phyloP scores from a whole-genome alignment of 78 protist species.

The Anaeramoeba flamelloides region DNA sequence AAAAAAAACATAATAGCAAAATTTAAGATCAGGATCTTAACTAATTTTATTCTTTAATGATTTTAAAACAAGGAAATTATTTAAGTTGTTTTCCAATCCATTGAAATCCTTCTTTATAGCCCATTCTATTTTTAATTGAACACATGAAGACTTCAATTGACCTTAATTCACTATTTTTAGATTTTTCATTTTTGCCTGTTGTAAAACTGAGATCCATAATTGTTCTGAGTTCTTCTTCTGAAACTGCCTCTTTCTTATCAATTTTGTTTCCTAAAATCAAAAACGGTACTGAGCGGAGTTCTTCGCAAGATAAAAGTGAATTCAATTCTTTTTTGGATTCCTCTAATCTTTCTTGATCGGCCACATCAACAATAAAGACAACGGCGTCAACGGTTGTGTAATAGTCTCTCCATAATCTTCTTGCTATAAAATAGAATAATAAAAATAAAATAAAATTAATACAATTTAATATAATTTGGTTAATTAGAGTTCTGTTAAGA shows the following conservation, averaged over 20 bases:
- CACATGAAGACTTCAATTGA: slow-evolving; percentile 97
- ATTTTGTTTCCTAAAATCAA: slow-evolving; percentile 96
- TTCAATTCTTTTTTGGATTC: slow-evolving; percentile 82
- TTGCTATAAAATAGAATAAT: background rate
- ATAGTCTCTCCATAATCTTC: slow-evolving; percentile 76
- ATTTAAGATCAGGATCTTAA: no score
- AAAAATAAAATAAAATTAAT: no score
- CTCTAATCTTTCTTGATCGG: slow-evolving; percentile 59
- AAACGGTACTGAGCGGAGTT: no score
- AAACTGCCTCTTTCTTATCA: slow-evolving; percentile 66
- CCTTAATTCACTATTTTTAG: no score
- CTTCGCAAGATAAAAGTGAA: no score
- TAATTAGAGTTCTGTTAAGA: no score
- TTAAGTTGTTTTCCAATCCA: slow-evolving; percentile 27
- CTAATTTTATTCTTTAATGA: background rate
- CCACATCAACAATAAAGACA: slow-evolving; percentile 82
- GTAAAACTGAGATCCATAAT: slow-evolving; percentile 53
- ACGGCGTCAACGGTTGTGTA: slow-evolving; percentile 75
- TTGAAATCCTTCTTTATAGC: slow-evolving; percentile 84
- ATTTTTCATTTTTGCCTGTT: no score
- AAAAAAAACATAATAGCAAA: no score
- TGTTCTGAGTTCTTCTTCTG: slow-evolving; percentile 67
- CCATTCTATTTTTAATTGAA: slow-evolving; percentile 60
- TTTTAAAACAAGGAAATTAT: slow-evolving; percentile 2
- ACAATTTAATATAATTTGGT: no score